phyloP scores from a whole-genome alignment of 129 eudicot genomes.

The Pseudognaphalium luteoalbum region DNA sequence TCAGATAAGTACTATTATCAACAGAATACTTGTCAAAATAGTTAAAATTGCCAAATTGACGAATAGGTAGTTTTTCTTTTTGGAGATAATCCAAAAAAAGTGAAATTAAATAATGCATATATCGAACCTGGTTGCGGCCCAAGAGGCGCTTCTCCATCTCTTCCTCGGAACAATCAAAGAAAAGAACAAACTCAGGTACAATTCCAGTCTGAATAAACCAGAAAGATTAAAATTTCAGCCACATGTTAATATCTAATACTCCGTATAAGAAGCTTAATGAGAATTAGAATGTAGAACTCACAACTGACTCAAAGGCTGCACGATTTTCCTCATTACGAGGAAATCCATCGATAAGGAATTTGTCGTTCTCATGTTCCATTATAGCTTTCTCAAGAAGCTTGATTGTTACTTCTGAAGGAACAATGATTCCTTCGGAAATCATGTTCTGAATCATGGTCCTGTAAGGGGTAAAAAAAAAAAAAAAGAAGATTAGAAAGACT shows the following conservation, averaged over 20 bases:
- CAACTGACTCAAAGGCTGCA: constrained; percentile 82
- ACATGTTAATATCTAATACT: not conserved
- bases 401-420: constrained; percentile 95
- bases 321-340: constrained; percentile 99
- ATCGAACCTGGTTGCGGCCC: constrained; percentile 83
- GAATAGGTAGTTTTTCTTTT: not conserved
- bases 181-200: constrained; percentile 80
- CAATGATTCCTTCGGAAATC: constrained; percentile 94
- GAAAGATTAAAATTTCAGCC: not conserved
- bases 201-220: constrained; percentile 71
- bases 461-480: constrained; percentile 17
- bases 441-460: constrained; percentile 95
- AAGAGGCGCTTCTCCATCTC: constrained; percentile 96
- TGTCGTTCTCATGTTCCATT: constrained; percentile 71
- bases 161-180: constrained; percentile 89
- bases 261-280: not conserved
- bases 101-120: constrained; percentile 1
- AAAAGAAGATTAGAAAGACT: not conserved
- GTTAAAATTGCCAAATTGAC: not conserved
- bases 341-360: constrained; percentile 93
- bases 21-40: not conserved
- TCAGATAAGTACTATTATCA: not conserved
- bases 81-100: constrained; percentile 3
- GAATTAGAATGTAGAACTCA: constrained; percentile 39
- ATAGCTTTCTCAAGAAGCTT: constrained; percentile 94